Conservation (phyloP, 768 basidiomycete species). For the Coprinopsis strossmayeri region DNA sequence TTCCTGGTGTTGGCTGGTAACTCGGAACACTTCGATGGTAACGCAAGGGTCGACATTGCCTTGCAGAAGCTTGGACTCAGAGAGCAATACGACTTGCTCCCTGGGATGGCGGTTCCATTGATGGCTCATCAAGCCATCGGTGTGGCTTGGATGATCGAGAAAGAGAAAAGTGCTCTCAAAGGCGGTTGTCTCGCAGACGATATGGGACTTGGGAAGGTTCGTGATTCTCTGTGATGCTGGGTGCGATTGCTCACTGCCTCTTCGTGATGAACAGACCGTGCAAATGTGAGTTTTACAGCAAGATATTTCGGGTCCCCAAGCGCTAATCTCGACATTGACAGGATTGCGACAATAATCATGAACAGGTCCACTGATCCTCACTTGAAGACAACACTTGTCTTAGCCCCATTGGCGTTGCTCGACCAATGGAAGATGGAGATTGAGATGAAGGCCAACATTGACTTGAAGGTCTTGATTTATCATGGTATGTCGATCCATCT, state of each 20-base stretch:
- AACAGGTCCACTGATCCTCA: conserved; percentile 44
- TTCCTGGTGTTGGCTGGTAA: conserved; percentile 53
- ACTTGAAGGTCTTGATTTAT: conserved; percentile 50
- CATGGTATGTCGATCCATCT: conserved; percentile 52
- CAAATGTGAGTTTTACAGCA: conserved; percentile 30
- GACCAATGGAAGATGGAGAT: conserved; percentile 63
- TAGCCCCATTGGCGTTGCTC: conserved; percentile 60
- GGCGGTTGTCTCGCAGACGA: conserved; percentile 49
- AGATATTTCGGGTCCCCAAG: conserved; percentile 2
- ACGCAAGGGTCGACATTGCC: conserved; percentile 52
- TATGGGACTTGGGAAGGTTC: conserved; percentile 57
- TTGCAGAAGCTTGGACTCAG: conserved; percentile 45
- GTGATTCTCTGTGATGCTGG: conserved; percentile 3
- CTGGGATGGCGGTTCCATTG: conserved; percentile 52
- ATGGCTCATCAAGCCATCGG: conserved; percentile 68
- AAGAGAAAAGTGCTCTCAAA: conserved; percentile 32
- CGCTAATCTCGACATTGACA: conserved; percentile 14
- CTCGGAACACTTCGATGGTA: conserved; percentile 51
- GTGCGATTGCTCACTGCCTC: background rate
- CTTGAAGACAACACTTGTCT: conserved; percentile 60
- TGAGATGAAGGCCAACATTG: conserved; percentile 46
- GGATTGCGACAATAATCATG: conserved; percentile 53
- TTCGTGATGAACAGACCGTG: conserved; percentile 31
- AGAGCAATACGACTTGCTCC: conserved; percentile 40
- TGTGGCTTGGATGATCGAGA: conserved; percentile 56